These are phyloP conservation scores for Acacia confusa DNA, from an alignment of 306 rosid genomes.

Conservation along the genomic window DNA sequence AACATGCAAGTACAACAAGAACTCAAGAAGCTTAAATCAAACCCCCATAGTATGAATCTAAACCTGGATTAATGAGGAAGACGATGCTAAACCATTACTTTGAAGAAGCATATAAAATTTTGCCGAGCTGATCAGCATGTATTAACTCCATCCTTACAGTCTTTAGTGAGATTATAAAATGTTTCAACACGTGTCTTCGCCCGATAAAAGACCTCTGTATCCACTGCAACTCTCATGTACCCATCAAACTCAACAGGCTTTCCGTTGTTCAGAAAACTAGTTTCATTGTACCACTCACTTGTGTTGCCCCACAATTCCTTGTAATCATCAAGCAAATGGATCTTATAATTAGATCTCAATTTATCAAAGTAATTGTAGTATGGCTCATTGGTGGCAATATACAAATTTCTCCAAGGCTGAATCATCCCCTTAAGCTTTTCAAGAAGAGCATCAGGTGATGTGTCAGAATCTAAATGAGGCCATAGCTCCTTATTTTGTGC, in stretches of 20 bases:
- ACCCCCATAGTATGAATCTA: slow-evolving; percentile 40
- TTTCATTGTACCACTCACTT: slow-evolving; percentile 96
- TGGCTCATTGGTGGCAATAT: slow-evolving; percentile 88
- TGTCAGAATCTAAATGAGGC: slow-evolving; percentile 89
- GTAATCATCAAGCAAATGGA: slow-evolving; percentile 93
- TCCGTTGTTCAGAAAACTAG: slow-evolving; percentile 63
- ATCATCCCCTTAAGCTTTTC: slow-evolving; percentile 76
- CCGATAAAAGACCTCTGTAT: slow-evolving; percentile 91
- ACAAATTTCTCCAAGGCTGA: slow-evolving; percentile 87
- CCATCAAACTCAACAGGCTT: slow-evolving; percentile 93
- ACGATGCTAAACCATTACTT: slow-evolving; percentile 30
- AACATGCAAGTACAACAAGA: slow-evolving; percentile 44
- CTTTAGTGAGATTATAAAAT: slow-evolving; percentile 81
- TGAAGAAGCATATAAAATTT: slow-evolving; percentile 31
- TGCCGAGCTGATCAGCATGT: slow-evolving; percentile 71
- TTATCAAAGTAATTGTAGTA: slow-evolving; percentile 93
- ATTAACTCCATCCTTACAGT: slow-evolving; percentile 96
- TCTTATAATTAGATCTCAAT: slow-evolving; percentile 81
- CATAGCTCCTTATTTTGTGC: slow-evolving; percentile 86
- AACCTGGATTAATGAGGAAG: slow-evolving; percentile 36
- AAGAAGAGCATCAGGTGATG: slow-evolving; percentile 72
- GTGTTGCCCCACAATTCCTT: slow-evolving; percentile 83
- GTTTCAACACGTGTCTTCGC: slow-evolving; percentile 89
- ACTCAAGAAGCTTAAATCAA: slow-evolving; percentile 40
- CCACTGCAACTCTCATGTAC: slow-evolving; percentile 98